Evolutionary conservation across 352 stramenopile genomes (phyloP), one percentile per base, ranked within the genome.

Genomic region (Phytopythium sindhum): DNA sequence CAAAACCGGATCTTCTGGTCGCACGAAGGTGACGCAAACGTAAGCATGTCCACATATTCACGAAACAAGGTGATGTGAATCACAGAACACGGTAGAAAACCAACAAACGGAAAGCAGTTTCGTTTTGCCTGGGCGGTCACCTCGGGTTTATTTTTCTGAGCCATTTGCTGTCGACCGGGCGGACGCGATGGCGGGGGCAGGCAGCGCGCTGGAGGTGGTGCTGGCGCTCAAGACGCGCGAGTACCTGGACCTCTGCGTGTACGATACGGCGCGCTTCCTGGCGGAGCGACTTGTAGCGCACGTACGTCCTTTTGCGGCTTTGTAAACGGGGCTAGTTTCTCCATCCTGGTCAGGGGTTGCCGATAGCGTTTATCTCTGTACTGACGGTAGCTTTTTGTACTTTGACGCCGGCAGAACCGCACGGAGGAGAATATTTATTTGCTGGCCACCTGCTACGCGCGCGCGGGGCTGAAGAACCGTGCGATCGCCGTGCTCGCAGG

Each of bases 201-300:
- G 31, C 51, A 71, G 74, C 37, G 71, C 66, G 9, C 68, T 93
- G 52, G 84, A 90, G 69, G 48, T 63, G 10, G 74, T 68, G 61
- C 80, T 93, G 9, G 62, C 59, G 54, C 65, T 65, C 53, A 74
- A 85, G 52, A 78, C 86, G 51, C 75, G 81, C 57, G 74, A 76
- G 59, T 84, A 78, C 60, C 59, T 93, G 61, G 68, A 78, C 37
- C 52, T 61, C 19, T 86, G 80, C 52, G 63, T 95, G 33, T 78
- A 84, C 61, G 72, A 80, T 2, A 92, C 88, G 60, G 88, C 88
- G 50, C 73, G 62, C 26, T 96, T 96, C 63, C 72, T 96, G 57
- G 86, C 86, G 29, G 88, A 96, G 64, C 68, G 88, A 48, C 79
- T 96, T 6, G 78, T 93, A 11, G 82, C 86, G 0, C 83, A 94